phyloP scores from a whole-genome alignment of 108 stramenopile genomes.

The Conticribra guillardii region DNA sequence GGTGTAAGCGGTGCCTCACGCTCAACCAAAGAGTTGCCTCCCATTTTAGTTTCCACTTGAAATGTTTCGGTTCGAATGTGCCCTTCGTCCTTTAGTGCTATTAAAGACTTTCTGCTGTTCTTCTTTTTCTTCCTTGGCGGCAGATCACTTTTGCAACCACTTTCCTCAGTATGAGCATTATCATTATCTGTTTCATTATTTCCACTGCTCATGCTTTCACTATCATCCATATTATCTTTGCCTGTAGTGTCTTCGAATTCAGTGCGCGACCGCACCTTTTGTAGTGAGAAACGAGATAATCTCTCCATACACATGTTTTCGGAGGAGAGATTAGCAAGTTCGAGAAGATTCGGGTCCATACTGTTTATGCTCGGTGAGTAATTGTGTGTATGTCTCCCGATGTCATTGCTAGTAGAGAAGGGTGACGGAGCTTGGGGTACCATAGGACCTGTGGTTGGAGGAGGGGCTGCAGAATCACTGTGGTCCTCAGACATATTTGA shows the following conservation, averaged over 20 bases:
- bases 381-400: background rate
- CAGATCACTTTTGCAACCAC: background rate
- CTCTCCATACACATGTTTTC: conserved; percentile 21
- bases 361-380: background rate
- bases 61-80: background rate
- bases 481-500: background rate
- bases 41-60: background rate
- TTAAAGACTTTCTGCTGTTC: background rate
- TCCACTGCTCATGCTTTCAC: background rate
- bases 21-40: background rate
- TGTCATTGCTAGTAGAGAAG: background rate
- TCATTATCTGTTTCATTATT: background rate
- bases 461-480: conserved; percentile 8
- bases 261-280: background rate
- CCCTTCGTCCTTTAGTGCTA: background rate
- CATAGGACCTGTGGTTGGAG: background rate
- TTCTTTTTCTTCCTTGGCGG: background rate
- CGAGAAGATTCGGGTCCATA: conserved; percentile 5
- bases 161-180: background rate
- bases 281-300: conserved; percentile 9
- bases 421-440: background rate
- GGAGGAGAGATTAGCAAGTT: conserved; percentile 10
- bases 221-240: background rate
- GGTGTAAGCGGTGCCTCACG: background rate
- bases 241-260: background rate